Base-by-base conservation (phyloP, 1,284 basidiomycete species). In the Apiotrichum gamsii region DNA sequence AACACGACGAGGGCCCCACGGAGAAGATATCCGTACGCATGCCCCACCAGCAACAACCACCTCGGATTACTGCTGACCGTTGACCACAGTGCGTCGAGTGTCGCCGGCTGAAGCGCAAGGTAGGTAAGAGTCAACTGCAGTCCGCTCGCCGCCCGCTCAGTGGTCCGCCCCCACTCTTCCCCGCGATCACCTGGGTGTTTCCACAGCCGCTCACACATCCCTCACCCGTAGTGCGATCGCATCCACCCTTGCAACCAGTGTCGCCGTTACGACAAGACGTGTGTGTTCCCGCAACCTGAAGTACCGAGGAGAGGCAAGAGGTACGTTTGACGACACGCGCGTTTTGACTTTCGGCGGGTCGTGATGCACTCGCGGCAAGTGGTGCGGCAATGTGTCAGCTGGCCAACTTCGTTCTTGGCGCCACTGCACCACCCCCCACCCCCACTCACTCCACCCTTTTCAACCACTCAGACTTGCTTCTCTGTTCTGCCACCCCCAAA, bases 71-170 rank as follows among this genome's bases (percentile, higher is more conserved):
- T 15, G 36, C 40, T 48, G 11, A 43, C 46, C n/a, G n/a, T n/a
- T n/a, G 13, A 15, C 6, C 18, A 1, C 51, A 59, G 57, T 61
- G 59, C 40, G 33, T 49, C 33, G 49, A 60, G 20, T 61, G 58
- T 33, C 44, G 51, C 9, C 41, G 54, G 5, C 46, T 59, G 11
- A 61, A 61, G 32, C 54, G 56, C 33, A 55, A 56, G 47, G 52
- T 52, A n/a, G n/a, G n/a, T n/a, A n/a, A n/a, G n/a, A n/a, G n/a
- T n/a, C n/a, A n/a, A n/a, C n/a, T n/a, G n/a, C 2, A 29, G 53
- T 45, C n/a, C 15, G 6, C 9, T 35, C 29, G 48, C 47, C 40
- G 36, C 33, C 8, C 38, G 34, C 18, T 15, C 42, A 25, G 24
- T 48, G 10, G 45, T 20, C 41, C 10, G 13, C 8, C 37, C 20